These are phyloP conservation scores for Diutina scorzettiae DNA, from an alignment of 1,139 yeast genomes.

Conservation along the genomic window DNA sequence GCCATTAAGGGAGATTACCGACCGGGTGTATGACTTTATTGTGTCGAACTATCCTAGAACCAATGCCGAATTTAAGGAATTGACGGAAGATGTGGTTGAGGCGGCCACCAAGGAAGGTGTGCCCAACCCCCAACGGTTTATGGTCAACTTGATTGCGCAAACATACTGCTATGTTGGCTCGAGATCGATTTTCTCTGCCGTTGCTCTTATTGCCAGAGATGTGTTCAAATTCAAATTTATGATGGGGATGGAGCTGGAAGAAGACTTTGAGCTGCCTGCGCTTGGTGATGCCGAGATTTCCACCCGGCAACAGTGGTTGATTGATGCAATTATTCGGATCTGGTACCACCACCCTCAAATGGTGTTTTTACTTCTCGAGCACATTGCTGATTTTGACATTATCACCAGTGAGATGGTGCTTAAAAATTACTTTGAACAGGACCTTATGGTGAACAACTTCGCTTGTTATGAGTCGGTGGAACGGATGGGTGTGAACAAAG, in stretches of 20 bases:
- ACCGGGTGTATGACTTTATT: conserved; percentile 30
- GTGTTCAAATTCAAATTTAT: conserved; percentile 36
- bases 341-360: conserved; percentile 82
- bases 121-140: conserved; percentile 32
- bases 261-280: conserved; percentile 20
- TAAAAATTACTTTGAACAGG: background rate
- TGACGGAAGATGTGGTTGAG: conserved; percentile 19
- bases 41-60: conserved; percentile 28
- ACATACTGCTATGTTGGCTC: conserved; percentile 75
- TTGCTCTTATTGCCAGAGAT: conserved; percentile 51
- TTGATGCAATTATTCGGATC: conserved; percentile 57
- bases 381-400: conserved; percentile 41
- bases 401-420: background rate
- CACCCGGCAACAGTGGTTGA: conserved; percentile 30
- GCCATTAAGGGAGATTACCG: conserved; percentile 27
- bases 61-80: conserved; percentile 25
- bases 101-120: conserved; percentile 14
- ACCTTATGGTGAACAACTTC: background rate
- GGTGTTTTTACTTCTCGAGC: conserved; percentile 60
- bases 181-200: conserved; percentile 81
- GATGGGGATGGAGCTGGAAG: conserved; percentile 21
- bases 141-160: conserved; percentile 55
- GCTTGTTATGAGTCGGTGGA: conserved; percentile 2
- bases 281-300: conserved; percentile 12
- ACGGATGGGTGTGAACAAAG: background rate